Evolutionary conservation across 345 rosid genomes (phyloP), one percentile per base, ranked within the genome.

Genomic region (Anastatica hierochuntica): DNA sequence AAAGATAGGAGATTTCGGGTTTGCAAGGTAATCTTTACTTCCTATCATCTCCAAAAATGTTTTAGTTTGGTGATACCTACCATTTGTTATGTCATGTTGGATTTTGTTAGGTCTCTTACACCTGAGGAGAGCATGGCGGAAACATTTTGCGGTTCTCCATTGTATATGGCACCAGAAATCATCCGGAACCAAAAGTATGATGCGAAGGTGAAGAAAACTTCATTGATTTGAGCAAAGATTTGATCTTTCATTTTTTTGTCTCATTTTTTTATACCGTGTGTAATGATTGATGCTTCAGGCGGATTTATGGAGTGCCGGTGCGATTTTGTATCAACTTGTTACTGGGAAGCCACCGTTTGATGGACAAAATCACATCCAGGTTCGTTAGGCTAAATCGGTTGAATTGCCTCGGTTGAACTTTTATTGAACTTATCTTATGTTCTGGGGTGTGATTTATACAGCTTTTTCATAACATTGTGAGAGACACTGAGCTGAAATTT

Each of bases 121-220:
- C 81, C 88, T 5, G n/a, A n/a, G n/a, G 67, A 77, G 65, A 73
- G 66, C 43, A 69, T 83, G 72, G 95, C 92, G 5, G 81, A 73
- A 36, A 86, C 95, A 7, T 60, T 76, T 38, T 86, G 95, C 14
- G 95, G 95, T 57, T 86, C 95, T 37, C 95, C 95, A 29, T 68
- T 86, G 39, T 86, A 86, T 74, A 86, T 86, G 95, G 92, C 95
- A 43, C 92, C 92, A 1, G 95, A 86, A 76, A 86, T 86, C 52
- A 80, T 86, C 57, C 72, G 72, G 74, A 73, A 81, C 53, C 77
- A 77, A 33, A 86, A 79, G 79, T 86, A 83, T 63, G 84, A 86
- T 71, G 90, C 92, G 11, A 86, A 83, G 90, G 95, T 86, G 74
- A 79, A 43, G 69, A 56, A 14, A 12, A 17, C 48, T 17, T 18